These are phyloP conservation scores for Lactarius hengduanensis DNA, from an alignment of 768 basidiomycete species.

Conservation along the genomic window DNA sequence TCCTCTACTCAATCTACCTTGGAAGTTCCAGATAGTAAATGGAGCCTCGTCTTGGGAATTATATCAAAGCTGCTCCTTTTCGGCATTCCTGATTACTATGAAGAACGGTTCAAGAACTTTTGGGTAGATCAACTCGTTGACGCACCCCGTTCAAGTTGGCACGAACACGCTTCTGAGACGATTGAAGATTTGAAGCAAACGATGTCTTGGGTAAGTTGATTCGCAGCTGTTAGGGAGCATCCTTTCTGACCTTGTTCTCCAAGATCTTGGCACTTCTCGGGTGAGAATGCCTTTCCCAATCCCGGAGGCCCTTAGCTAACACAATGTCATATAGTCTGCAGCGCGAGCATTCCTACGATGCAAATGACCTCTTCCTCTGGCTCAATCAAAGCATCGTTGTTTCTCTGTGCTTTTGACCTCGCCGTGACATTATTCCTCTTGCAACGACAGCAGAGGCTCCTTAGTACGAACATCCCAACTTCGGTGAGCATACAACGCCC, in stretches of 20 bases:
- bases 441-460: no score
- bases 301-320: background rate
- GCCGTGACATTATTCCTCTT: no score
- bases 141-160: background rate
- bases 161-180: background rate
- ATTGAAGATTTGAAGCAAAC: background rate
- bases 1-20: background rate
- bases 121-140: background rate
- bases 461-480: no score
- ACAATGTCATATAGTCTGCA: background rate
- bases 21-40: background rate
- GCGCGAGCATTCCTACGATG: background rate
- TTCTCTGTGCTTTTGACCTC: no score
- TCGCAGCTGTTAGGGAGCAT: background rate
- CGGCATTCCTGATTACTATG: no score
- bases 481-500: no score
- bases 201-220: background rate
- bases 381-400: background rate
- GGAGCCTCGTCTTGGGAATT: background rate
- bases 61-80: background rate
- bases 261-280: background rate
- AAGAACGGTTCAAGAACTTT: background rate
- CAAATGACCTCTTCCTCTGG: background rate
- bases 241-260: background rate
- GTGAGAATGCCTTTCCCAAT: background rate